These are phyloP conservation scores for Pleurotus platypus DNA, from an alignment of 768 basidiomycete species.

Conservation along the genomic window DNA sequence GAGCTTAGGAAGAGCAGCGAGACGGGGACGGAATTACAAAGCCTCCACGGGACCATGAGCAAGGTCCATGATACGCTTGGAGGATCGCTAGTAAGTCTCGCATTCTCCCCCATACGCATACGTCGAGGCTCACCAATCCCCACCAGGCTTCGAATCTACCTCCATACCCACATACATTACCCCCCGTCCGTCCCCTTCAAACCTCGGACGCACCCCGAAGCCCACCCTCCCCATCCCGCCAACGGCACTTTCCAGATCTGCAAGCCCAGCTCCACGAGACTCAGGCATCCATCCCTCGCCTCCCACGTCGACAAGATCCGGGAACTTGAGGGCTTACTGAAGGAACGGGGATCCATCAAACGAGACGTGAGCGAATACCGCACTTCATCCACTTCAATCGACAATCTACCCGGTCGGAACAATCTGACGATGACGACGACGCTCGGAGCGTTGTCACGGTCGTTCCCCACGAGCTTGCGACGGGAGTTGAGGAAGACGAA, in stretches of 20 bases:
- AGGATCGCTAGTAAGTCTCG: slow-evolving; percentile 64
- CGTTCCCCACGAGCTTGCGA: slow-evolving; percentile 63
- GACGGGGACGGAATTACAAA: too few relatives aligned
- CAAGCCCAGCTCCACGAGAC: slow-evolving; percentile 85
- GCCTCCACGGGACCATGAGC: slow-evolving; percentile 69
- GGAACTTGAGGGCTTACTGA: slow-evolving; percentile 74
- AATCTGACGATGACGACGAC: slow-evolving; percentile 62
- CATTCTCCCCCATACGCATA: not conserved
- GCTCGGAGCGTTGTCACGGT: slow-evolving; percentile 70
- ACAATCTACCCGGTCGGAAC: slow-evolving; percentile 21
- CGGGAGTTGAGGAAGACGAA: slow-evolving; percentile 75
- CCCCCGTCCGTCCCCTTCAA: slow-evolving; percentile 54
- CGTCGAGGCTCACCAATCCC: not conserved
- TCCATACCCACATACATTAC: slow-evolving; percentile 61
- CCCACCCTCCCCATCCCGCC: slow-evolving; percentile 15
- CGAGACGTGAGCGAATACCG: slow-evolving; percentile 70
- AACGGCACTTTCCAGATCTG: slow-evolving; percentile 50
- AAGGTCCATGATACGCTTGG: slow-evolving; percentile 91
- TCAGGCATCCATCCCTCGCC: slow-evolving; percentile 69
- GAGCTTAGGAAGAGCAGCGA: too few relatives aligned
- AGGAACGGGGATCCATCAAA: slow-evolving; percentile 83
- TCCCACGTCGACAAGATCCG: slow-evolving; percentile 79
- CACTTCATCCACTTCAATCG: slow-evolving; percentile 53
- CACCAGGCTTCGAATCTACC: slow-evolving; percentile 57
- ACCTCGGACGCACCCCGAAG: slow-evolving; percentile 19